These are phyloP conservation scores for Sophora flavescens DNA, from an alignment of 306 rosid species.

Conservation along the genomic window DNA sequence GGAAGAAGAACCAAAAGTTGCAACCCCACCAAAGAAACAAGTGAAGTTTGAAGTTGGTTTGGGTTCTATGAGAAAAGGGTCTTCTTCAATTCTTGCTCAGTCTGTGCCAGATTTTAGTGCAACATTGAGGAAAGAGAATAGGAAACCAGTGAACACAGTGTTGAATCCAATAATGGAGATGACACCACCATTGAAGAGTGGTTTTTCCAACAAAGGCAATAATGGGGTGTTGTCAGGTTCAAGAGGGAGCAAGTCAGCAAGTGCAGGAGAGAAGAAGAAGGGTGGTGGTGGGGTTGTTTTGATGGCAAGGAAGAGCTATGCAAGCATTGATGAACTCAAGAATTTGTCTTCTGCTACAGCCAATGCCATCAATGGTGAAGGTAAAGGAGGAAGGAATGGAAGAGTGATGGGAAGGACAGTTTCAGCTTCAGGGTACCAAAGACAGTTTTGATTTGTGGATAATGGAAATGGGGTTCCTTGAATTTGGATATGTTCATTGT, in stretches of 20 bases:
- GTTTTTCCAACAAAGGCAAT: slow-evolving; percentile 36
- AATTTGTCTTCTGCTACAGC: slow-evolving; percentile 71
- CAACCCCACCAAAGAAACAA: slow-evolving; percentile 65
- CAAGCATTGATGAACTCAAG: slow-evolving; percentile 75
- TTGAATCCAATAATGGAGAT: slow-evolving; percentile 58
- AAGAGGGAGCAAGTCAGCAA: slow-evolving; percentile 82
- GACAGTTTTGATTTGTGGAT: slow-evolving; percentile 56
- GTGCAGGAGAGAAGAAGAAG: slow-evolving; percentile 68
- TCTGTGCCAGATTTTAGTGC: slow-evolving; percentile 94
- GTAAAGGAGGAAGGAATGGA: slow-evolving; percentile 60
- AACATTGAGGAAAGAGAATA: slow-evolving; percentile 78
- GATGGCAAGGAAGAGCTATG: slow-evolving; percentile 83
- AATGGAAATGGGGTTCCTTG: slow-evolving; percentile 14
- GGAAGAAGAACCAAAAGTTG: slow-evolving; percentile 34
- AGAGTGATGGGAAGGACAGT: slow-evolving; percentile 54
- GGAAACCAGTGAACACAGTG: slow-evolving; percentile 55
- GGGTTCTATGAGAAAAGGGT: slow-evolving; percentile 50
- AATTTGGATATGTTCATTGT: slow-evolving; percentile 33
- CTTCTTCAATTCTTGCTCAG: slow-evolving; percentile 65
- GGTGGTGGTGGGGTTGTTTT: slow-evolving; percentile 45
- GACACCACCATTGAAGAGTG: slow-evolving; percentile 70
- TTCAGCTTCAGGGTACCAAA: slow-evolving; percentile 52
- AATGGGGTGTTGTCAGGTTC: slow-evolving; percentile 54
- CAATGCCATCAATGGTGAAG: slow-evolving; percentile 70
- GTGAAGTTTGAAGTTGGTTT: slow-evolving; percentile 60